Conservation (phyloP, 352 stramenopile genomes). For the Pythium volutum region DNA sequence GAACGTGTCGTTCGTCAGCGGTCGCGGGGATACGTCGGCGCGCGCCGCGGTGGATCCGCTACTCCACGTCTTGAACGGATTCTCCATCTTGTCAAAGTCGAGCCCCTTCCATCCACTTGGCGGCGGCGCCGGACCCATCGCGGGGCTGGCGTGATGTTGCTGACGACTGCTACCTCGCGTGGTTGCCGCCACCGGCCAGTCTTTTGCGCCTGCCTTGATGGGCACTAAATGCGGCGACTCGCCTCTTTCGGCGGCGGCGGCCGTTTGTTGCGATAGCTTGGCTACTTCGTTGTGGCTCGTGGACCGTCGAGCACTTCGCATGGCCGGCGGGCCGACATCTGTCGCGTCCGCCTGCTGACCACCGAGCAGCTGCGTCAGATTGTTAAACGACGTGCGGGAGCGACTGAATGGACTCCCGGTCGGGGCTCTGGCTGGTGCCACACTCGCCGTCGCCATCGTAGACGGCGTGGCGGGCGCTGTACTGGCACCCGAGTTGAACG, state of each 20-base stretch:
- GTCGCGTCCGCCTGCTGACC: slow-evolving; percentile 26
- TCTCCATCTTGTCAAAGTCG: slow-evolving; percentile 67
- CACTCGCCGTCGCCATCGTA: background rate
- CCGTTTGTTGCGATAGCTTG: slow-evolving; percentile 23
- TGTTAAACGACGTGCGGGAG: slow-evolving; percentile 28
- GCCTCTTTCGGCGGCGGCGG: background rate
- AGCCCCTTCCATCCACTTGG: slow-evolving; percentile 44
- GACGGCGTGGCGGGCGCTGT: background rate
- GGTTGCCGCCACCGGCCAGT: slow-evolving; percentile 36
- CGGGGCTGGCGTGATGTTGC: slow-evolving; percentile 7
- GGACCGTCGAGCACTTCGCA: slow-evolving; percentile 48
- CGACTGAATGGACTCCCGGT: slow-evolving; percentile 19
- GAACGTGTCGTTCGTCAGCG: slow-evolving; percentile 54
- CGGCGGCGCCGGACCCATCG: slow-evolving; percentile 2
- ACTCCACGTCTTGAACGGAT: slow-evolving; percentile 78
- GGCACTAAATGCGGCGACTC: background rate
- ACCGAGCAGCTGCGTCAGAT: slow-evolving; percentile 19
- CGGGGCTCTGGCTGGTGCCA: background rate
- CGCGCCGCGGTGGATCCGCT: slow-evolving; percentile 28
- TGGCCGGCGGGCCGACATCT: slow-evolving; percentile 33
- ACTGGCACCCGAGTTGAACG: background rate
- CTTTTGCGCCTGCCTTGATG: slow-evolving; percentile 23
- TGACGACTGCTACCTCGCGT: background rate
- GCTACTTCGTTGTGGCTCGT: slow-evolving; percentile 62
- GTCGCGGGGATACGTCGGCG: slow-evolving; percentile 33